These are phyloP conservation scores for Chenopodium suecicum DNA, from an alignment of 148 eudicot species.

Conservation along the genomic window DNA sequence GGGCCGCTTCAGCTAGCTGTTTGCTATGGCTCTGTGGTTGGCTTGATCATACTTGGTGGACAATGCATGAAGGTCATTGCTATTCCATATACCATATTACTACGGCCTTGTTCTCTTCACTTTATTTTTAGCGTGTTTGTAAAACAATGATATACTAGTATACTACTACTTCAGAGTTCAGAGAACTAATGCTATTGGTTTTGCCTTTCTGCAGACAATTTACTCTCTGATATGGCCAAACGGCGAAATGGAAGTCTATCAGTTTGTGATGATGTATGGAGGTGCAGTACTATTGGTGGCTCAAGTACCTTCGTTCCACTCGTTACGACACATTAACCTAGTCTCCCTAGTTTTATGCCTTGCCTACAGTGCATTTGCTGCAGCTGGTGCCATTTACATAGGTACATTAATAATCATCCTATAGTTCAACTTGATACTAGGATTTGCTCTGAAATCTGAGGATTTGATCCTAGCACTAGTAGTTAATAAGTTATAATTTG, in stretches of 20 bases:
- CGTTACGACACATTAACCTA: constrained; percentile 7
- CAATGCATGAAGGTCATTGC: constrained; percentile 61
- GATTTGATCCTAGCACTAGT: not conserved
- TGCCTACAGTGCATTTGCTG: constrained; percentile 61
- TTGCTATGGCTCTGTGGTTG: constrained; percentile 64
- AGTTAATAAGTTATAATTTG: not conserved
- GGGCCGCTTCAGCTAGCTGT: constrained; percentile 63
- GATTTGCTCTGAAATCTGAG: not conserved
- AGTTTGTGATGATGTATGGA: constrained; percentile 6
- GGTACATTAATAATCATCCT: constrained; percentile 32
- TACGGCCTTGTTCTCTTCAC: not conserved
- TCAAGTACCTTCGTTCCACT: constrained; percentile 10
- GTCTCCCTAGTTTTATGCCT: constrained; percentile 29
- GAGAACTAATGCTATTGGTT: not conserved
- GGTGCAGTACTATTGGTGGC: constrained; percentile 12
- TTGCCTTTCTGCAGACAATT: not conserved
- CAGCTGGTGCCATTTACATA: constrained; percentile 59
- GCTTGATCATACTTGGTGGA: constrained; percentile 64
- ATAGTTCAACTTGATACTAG: not conserved
- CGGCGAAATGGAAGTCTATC: constrained; percentile 9
- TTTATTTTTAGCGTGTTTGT: not conserved
- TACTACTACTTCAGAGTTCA: not conserved
- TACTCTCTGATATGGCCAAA: not conserved
- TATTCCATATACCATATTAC: too few relatives aligned
- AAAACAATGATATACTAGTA: not conserved